Evolutionary conservation across 495 filamentous ascomycete species (phyloP).

Genomic region (Neurospora sp.): DNA sequence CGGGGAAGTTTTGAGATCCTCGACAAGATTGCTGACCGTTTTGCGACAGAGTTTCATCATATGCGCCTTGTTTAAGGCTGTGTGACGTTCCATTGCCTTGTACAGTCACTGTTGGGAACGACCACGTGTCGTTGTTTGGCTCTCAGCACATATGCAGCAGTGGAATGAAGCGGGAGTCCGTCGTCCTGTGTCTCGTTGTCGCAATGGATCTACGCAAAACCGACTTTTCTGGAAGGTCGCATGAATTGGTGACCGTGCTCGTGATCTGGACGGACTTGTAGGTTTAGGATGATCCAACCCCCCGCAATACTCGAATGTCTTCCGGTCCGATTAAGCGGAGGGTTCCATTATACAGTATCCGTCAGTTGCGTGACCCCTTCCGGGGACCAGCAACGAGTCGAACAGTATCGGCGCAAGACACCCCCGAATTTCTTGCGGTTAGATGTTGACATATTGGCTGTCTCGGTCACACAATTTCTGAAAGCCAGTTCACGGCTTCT

Average conservation of each 20-base stretch:
- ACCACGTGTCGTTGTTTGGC: slow-evolving; percentile 4
- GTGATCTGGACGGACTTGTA: neutral
- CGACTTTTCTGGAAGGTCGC: neutral
- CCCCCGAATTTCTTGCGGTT: neutral
- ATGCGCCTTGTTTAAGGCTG: neutral
- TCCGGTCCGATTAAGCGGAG: neutral
- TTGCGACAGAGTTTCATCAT: neutral
- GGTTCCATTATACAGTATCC: neutral
- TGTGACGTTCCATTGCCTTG: neutral
- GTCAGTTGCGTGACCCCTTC: neutral
- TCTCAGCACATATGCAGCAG: neutral
- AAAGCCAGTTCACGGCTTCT: neutral
- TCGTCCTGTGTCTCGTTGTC: neutral
- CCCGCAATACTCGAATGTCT: neutral
- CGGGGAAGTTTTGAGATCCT: neutral
- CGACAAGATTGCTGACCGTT: neutral
- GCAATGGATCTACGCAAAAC: neutral
- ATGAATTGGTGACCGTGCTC: neutral
- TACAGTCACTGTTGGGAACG: neutral
- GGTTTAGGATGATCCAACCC: neutral
- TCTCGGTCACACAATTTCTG: neutral
- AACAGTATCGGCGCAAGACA: neutral
- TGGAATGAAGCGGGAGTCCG: neutral
- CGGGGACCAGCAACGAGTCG: neutral
- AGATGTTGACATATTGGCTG: neutral